phyloP scores from a whole-genome alignment of 208 protist species.

The Strigomonas galati region DNA sequence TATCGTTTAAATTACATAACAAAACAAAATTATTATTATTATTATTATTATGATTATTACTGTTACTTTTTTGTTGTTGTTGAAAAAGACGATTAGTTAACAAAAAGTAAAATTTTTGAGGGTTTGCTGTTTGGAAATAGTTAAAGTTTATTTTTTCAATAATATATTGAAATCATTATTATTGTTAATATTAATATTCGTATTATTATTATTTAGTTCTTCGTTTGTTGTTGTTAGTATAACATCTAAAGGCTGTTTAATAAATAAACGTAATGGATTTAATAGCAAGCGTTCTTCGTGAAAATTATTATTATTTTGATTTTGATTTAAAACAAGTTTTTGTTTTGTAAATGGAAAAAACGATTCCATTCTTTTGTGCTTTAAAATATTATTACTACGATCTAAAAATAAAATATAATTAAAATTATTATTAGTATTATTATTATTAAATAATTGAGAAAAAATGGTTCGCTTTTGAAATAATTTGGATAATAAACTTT shows the following conservation, averaged over 20 bases:
- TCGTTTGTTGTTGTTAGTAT: too few species aligned
- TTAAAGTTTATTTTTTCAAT: slow-evolving; percentile 5
- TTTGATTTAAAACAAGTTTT: too few species aligned
- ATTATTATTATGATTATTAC: too few species aligned
- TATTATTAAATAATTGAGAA: not conserved
- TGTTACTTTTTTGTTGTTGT: slow-evolving; percentile 1
- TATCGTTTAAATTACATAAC: not conserved
- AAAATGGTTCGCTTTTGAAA: not conserved
- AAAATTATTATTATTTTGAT: too few species aligned
- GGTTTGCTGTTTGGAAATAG: not conserved
- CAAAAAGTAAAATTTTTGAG: too few species aligned
- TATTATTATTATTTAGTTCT: not conserved
- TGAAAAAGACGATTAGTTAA: not conserved
- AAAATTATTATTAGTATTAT: not conserved
- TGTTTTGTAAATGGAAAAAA: not conserved
- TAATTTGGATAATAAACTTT: too few species aligned
- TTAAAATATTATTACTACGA: not conserved
- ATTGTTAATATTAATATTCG: slow-evolving; percentile 1
- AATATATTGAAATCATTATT: not conserved
- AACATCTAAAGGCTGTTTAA: too few species aligned
- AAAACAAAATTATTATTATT: too few species aligned
- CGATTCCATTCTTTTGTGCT: slow-evolving; percentile 5
- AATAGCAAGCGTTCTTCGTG: not conserved
- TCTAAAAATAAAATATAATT: slow-evolving; percentile 12
- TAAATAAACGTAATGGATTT: not conserved